These are phyloP conservation scores for Oryza meyeriana DNA, from an alignment of 176 grass and related monocot genomes.

Conservation along the genomic window DNA sequence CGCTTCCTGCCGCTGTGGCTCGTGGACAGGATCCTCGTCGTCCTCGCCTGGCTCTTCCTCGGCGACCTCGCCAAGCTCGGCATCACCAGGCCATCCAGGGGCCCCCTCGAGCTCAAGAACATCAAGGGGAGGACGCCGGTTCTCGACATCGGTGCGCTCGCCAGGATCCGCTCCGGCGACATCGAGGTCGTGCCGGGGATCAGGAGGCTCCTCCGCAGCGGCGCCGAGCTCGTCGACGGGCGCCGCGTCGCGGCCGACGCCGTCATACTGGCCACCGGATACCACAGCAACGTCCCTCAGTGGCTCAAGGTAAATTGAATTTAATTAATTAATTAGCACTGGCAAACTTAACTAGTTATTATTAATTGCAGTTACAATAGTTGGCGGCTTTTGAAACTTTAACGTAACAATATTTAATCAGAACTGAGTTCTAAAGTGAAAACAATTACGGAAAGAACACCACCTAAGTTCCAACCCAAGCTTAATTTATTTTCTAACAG, in stretches of 20 bases:
- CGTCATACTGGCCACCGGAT: constrained; percentile 72
- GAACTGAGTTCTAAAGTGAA: neutral
- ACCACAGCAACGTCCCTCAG: constrained; percentile 71
- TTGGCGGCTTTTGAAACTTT: neutral
- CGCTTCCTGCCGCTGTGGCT: constrained; percentile 57
- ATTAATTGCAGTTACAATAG: neutral
- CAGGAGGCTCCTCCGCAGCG: constrained; percentile 35
- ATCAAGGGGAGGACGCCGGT: constrained; percentile 61
- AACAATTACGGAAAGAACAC: neutral
- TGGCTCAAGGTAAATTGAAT: constrained; percentile 63
- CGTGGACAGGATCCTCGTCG: constrained; percentile 69
- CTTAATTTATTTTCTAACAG: neutral
- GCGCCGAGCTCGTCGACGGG: constrained; percentile 64
- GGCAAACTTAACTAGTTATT: neutral
- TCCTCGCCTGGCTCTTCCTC: constrained; percentile 59
- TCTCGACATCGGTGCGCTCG: constrained; percentile 64
- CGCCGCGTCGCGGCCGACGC: constrained; percentile 46
- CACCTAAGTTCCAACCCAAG: neutral
- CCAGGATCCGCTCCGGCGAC: constrained; percentile 62
- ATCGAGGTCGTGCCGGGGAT: constrained; percentile 69
- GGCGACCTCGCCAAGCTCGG: constrained; percentile 57
- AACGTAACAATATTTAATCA: neutral
- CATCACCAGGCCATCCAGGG: constrained; percentile 43
- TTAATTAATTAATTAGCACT: neutral
- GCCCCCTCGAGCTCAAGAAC: constrained; percentile 73